A percentile compares a stretch with the other conserved stretches of the same genome.
Conservation (phyloP, 2,329 filamentous ascomycete species). For the Aspergillus versicolor region DNA sequence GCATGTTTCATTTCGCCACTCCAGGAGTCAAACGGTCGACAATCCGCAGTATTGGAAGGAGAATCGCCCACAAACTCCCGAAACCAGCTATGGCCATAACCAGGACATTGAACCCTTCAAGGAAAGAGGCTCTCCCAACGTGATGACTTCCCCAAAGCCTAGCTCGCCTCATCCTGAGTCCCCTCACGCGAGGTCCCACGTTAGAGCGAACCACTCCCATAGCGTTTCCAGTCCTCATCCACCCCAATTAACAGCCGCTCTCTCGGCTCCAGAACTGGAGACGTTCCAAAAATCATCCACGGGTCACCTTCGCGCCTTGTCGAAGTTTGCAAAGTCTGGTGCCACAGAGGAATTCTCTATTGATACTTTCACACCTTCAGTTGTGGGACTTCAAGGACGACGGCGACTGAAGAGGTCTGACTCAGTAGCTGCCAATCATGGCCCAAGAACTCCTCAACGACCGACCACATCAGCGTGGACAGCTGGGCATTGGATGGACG, state of each 20-base stretch:
- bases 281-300: slow-evolving; percentile 86
- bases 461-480: slow-evolving; percentile 69
- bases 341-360: slow-evolving; percentile 79
- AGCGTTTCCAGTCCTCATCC: slow-evolving; percentile 32
- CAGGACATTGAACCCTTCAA: slow-evolving; percentile 31
- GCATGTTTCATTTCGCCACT: slow-evolving; percentile 38
- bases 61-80: slow-evolving; percentile 32
- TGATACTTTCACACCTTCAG: slow-evolving; percentile 75
- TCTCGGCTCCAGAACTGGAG: slow-evolving; percentile 72
- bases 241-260: slow-evolving; percentile 40
- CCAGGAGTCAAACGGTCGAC: slow-evolving; percentile 65
- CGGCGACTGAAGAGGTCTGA: slow-evolving; percentile 73
- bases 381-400: slow-evolving; percentile 81
- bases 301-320: slow-evolving; percentile 81
- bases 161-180: slow-evolving; percentile 25
- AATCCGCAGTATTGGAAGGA: slow-evolving; percentile 44
- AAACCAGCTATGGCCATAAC: slow-evolving; percentile 26
- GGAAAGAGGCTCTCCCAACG: slow-evolving; percentile 21
- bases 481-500: slow-evolving; percentile 96
- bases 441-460: slow-evolving; percentile 43
- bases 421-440: slow-evolving; percentile 53
- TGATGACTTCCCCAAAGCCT: slow-evolving; percentile 24
- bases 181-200: slow-evolving; percentile 28
- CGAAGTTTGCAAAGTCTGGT: slow-evolving; percentile 73
- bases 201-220: slow-evolving; percentile 30